These are phyloP conservation scores for Rutstroemia sydowiana DNA, from an alignment of 2,329 filamentous ascomycete genomes.

Conservation along the genomic window DNA sequence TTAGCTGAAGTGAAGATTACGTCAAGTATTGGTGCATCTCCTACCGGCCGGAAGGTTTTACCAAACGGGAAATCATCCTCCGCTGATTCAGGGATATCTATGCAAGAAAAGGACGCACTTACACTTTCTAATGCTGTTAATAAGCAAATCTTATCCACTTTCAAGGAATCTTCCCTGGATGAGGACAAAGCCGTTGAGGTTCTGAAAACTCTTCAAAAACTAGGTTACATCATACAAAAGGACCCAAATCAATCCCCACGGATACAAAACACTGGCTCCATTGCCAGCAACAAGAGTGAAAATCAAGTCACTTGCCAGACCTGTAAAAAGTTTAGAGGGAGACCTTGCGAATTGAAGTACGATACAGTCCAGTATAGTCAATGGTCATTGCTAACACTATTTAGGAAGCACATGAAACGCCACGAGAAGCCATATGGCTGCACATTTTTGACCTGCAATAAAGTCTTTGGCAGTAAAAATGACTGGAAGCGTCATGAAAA, in stretches of 20 bases:
- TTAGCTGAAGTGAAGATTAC: constrained; percentile 15
- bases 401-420: constrained; percentile 75
- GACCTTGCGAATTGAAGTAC: constrained; percentile 53
- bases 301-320: constrained; percentile 30
- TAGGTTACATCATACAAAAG: constrained; percentile 23
- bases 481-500: constrained; percentile 92
- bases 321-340: constrained; percentile 41
- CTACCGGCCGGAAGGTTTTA: constrained; percentile 14
- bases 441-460: constrained; percentile 62
- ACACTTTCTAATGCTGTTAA: neutral
- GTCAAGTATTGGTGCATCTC: constrained; percentile 7
- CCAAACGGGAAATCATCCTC: constrained; percentile 17
- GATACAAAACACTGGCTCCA: constrained; percentile 20
- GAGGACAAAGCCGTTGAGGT: constrained; percentile 20
- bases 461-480: constrained; percentile 82
- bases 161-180: constrained; percentile 12
- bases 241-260: constrained; percentile 16
- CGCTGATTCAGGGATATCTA: constrained; percentile 5
- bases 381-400: constrained; percentile 7
- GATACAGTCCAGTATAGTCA: constrained; percentile 14
- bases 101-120: constrained; percentile 5
- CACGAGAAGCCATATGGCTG: constrained; percentile 78
- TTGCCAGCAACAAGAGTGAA: constrained; percentile 24
- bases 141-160: neutral
- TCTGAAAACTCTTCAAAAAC: constrained; percentile 18